Conservation (phyloP, 2,329 filamentous ascomycete genomes). For the Fusarium armeniacum region DNA sequence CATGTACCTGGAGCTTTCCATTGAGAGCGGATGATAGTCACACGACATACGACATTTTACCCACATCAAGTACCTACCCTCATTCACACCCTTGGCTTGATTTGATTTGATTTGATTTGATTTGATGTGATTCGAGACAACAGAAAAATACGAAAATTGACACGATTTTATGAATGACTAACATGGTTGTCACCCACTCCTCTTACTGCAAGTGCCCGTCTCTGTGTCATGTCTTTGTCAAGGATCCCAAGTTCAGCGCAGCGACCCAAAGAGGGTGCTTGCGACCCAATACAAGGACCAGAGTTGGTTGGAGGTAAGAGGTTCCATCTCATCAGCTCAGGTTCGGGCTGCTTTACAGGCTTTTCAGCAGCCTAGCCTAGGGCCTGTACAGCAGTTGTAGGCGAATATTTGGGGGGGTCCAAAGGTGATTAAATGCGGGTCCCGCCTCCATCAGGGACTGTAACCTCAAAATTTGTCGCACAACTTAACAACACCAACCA, state of each 20-base stretch:
- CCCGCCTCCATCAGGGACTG: slow-evolving; percentile 7
- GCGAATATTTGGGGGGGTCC: neutral
- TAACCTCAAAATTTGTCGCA: slow-evolving; percentile 28
- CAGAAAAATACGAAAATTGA: slow-evolving; percentile 20
- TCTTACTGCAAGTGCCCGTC: neutral
- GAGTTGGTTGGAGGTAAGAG: neutral
- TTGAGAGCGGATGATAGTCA: slow-evolving; percentile 12
- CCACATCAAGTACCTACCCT: neutral
- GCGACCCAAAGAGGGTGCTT: slow-evolving; percentile 13
- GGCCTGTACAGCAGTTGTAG: slow-evolving; percentile 4
- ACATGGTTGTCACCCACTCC: neutral
- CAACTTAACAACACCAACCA: slow-evolving; percentile 13
- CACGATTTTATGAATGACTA: neutral
- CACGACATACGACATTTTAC: slow-evolving; percentile 9
- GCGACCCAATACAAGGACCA: slow-evolving; percentile 10
- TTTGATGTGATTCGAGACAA: neutral
- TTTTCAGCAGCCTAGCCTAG: neutral
- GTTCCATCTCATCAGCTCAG: neutral
- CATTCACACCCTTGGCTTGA: slow-evolving; percentile 15
- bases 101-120: neutral
- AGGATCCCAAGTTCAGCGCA: slow-evolving; percentile 9
- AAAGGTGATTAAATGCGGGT: slow-evolving; percentile 11
- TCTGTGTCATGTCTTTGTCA: neutral
- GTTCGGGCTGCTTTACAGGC: slow-evolving; percentile 7
- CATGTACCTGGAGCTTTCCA: slow-evolving; percentile 10